These are phyloP conservation scores for Sordariomycetes sp. DNA, from an alignment of 2,329 filamentous ascomycete genomes.

Conservation along the genomic window DNA sequence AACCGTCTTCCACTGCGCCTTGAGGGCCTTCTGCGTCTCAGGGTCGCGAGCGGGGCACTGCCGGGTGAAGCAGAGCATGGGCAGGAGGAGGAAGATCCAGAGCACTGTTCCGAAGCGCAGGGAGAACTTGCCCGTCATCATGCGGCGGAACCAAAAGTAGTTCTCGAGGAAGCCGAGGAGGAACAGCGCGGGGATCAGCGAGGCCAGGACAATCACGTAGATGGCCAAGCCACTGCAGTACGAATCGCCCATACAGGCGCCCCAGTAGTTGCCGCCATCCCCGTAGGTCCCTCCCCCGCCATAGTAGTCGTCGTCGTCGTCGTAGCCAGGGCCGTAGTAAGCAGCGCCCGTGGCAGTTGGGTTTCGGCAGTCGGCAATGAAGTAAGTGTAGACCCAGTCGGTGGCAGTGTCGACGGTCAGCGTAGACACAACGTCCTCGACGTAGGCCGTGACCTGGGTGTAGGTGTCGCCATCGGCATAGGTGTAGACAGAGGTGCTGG, in stretches of 20 bases:
- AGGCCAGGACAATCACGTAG: conserved; percentile 15
- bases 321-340: not conserved
- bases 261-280: not conserved
- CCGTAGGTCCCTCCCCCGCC: not conserved
- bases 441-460: not conserved
- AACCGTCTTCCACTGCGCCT: conserved; percentile 7
- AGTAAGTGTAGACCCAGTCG: conserved; percentile 10
- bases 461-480: not conserved
- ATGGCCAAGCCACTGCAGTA: conserved; percentile 2
- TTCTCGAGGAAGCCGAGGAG: conserved; percentile 19
- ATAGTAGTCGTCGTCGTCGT: conserved; percentile 1
- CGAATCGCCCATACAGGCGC: not conserved
- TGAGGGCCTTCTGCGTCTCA: conserved; percentile 6
- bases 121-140: conserved; percentile 18
- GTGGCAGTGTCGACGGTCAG: conserved; percentile 1
- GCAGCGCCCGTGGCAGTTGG: conserved; percentile 6
- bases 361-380: conserved; percentile 9
- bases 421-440: not conserved
- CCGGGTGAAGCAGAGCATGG: conserved; percentile 13
- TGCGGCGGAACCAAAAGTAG: conserved; percentile 19
- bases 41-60: conserved; percentile 16
- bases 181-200: conserved; percentile 16
- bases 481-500: conserved; percentile 2
- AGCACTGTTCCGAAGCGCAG: conserved; percentile 18
- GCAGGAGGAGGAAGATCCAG: conserved; percentile 14